These are phyloP conservation scores for Hanseniaspora gamundiae DNA, from an alignment of 1,139 yeast species.

Conservation along the genomic window DNA sequence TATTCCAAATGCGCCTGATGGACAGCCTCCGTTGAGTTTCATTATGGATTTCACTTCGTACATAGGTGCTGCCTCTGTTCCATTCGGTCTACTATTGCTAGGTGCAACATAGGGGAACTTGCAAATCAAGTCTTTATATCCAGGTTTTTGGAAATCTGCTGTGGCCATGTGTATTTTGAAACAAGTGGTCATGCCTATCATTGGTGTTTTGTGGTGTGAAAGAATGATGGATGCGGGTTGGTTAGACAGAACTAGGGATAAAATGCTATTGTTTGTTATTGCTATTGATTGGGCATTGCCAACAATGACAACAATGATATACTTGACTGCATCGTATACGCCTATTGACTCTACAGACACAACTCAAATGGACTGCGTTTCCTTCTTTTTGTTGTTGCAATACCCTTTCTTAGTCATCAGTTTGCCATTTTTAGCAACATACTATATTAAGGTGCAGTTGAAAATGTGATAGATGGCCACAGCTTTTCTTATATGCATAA, in stretches of 20 bases:
- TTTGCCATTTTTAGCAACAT: conserved; percentile 56
- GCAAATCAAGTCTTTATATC: conserved; percentile 43
- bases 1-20: conserved; percentile 68
- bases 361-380: conserved; percentile 63
- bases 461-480: too few relatives aligned
- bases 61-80: conserved; percentile 81
- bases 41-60: conserved; percentile 69
- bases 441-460: conserved; percentile 34
- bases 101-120: conserved; percentile 83
- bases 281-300: conserved; percentile 58
- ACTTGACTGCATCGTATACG: conserved; percentile 65
- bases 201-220: conserved; percentile 48
- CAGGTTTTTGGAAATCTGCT: conserved; percentile 60
- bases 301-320: conserved; percentile 59
- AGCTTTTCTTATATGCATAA: too few relatives aligned
- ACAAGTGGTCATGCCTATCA: conserved; percentile 44
- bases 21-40: conserved; percentile 70
- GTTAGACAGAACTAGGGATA: conserved; percentile 35
- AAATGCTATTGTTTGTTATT: conserved; percentile 52
- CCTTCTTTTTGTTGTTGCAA: conserved; percentile 49
- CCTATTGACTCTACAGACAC: conserved; percentile 47
- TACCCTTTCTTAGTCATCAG: conserved; percentile 46
- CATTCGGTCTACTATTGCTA: conserved; percentile 64
- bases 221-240: conserved; percentile 36
- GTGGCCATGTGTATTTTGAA: conserved; percentile 33